A percentile compares a stretch with the other conserved stretches of the same genome.
These are phyloP conservation scores for Sinapis alba DNA, from an alignment of 441 rosid species.

Conservation along the genomic window DNA sequence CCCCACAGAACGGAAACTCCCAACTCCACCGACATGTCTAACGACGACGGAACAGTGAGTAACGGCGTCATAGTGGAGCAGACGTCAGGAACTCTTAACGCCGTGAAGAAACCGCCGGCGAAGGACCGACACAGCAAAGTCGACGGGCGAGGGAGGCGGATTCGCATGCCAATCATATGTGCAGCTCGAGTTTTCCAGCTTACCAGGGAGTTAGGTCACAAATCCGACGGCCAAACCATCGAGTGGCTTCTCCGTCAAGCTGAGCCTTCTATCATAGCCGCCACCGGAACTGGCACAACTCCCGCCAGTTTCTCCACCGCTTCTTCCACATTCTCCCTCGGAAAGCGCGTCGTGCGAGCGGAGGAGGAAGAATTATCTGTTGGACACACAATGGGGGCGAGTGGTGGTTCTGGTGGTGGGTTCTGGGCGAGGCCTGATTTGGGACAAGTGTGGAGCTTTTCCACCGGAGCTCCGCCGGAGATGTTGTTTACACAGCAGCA, in stretches of 20 bases:
- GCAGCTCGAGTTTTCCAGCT: conserved; percentile 95
- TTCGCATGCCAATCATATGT: conserved; percentile 95
- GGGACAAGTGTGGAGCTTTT: conserved; percentile 77
- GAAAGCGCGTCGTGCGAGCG: conserved; percentile 66
- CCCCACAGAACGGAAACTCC: background rate
- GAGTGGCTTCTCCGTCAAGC: conserved; percentile 99
- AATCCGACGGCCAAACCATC: conserved; percentile 94
- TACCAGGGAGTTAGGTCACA: conserved; percentile 89
- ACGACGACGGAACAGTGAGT: conserved; percentile 48
- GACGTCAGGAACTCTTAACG: conserved; percentile 42
- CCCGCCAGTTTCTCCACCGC: conserved; percentile 86
- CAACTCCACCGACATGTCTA: conserved; percentile 46
- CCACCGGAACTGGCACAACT: conserved; percentile 91
- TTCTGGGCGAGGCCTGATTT: conserved; percentile 92
- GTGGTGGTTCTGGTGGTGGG: conserved; percentile 41
- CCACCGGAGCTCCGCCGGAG: conserved; percentile 59
- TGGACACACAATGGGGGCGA: conserved; percentile 50
- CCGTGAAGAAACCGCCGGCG: conserved; percentile 80
- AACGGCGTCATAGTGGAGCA: conserved; percentile 57
- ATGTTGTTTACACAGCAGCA: conserved; percentile 60
- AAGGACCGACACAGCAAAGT: conserved; percentile 98
- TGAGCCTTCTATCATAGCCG: conserved; percentile 94
- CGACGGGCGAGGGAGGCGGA: conserved; percentile 89
- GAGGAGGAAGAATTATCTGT: conserved; percentile 56
- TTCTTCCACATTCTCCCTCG: conserved; percentile 74